Conservation (phyloP, 2,329 filamentous ascomycete genomes). For the Elsinoe perseae region DNA sequence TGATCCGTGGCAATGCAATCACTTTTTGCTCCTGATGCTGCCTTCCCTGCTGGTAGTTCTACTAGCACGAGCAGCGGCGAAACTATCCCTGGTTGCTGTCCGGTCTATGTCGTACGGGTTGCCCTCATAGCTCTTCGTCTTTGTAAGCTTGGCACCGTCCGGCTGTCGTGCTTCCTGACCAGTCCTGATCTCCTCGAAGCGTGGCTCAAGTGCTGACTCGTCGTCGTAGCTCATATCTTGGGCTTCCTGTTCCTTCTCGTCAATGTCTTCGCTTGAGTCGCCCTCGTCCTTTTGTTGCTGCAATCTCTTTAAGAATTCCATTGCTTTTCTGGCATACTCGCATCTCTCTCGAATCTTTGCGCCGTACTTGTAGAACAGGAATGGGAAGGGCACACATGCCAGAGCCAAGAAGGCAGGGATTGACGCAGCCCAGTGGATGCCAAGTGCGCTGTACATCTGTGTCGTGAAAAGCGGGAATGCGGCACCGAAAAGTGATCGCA, state of each 20-base stretch:
- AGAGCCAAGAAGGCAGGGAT: conserved; percentile 68
- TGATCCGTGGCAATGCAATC: neutral
- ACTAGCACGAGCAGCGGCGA: conserved; percentile 21
- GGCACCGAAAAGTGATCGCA: conserved; percentile 70
- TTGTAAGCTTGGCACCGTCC: conserved; percentile 21
- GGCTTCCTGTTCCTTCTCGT: conserved; percentile 28
- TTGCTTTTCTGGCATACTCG: conserved; percentile 62
- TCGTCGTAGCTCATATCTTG: conserved; percentile 24
- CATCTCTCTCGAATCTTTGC: conserved; percentile 54
- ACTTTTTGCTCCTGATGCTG: neutral
- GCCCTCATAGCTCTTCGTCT: conserved; percentile 29
- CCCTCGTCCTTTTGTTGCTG: conserved; percentile 27
- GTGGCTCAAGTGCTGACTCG: conserved; percentile 19
- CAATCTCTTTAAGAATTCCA: conserved; percentile 48
- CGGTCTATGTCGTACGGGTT: conserved; percentile 45
- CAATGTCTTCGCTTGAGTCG: conserved; percentile 19
- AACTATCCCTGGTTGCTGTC: conserved; percentile 42
- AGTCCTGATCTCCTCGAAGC: conserved; percentile 35
- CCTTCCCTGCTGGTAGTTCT: conserved; percentile 10
- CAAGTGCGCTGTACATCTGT: conserved; percentile 49
- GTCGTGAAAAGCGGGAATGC: conserved; percentile 71
- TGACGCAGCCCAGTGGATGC: conserved; percentile 68
- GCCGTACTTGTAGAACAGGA: conserved; percentile 69
- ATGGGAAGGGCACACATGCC: conserved; percentile 64
- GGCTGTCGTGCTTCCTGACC: neutral